phyloP scores from a whole-genome alignment of 768 basidiomycete species.

The Termitomyces titanicus region DNA sequence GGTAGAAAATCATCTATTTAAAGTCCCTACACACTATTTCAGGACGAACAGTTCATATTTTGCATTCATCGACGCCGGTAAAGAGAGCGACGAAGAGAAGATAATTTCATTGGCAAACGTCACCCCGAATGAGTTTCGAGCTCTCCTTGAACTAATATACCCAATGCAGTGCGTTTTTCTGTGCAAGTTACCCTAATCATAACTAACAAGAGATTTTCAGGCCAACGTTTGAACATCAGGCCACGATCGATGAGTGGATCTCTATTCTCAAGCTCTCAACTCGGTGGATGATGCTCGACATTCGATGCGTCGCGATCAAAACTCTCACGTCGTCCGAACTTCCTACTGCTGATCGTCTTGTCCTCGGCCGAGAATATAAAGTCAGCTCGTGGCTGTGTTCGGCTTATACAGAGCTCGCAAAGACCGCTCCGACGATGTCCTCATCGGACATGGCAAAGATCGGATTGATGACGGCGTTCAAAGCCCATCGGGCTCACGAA shows the following conservation, averaged over 20 bases:
- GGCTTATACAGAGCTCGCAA: background rate
- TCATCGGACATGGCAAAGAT: background rate
- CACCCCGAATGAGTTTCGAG: conserved; percentile 2
- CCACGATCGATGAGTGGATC: background rate
- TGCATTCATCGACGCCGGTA: too few relatives aligned
- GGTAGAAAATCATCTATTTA: too few relatives aligned
- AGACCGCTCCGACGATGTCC: background rate
- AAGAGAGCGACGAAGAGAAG: background rate
- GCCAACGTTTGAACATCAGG: too few relatives aligned
- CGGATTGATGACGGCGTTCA: background rate
- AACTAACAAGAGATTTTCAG: background rate
- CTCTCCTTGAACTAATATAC: conserved; percentile 6
- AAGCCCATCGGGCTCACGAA: background rate
- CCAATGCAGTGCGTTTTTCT: background rate
- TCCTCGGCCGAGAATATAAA: background rate
- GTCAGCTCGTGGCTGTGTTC: background rate
- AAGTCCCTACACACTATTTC: too few relatives aligned
- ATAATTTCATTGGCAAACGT: background rate
- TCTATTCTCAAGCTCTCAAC: conserved; percentile 7
- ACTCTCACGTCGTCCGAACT: background rate
- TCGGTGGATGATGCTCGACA: conserved; percentile 4
- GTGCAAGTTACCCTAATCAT: background rate
- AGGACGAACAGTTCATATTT: too few relatives aligned
- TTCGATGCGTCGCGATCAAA: conserved; percentile 5
- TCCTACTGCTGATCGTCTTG: background rate